Evolutionary conservation across 2,329 filamentous ascomycete genomes (phyloP).

Genomic region (Emergomyces pasteurianus): DNA sequence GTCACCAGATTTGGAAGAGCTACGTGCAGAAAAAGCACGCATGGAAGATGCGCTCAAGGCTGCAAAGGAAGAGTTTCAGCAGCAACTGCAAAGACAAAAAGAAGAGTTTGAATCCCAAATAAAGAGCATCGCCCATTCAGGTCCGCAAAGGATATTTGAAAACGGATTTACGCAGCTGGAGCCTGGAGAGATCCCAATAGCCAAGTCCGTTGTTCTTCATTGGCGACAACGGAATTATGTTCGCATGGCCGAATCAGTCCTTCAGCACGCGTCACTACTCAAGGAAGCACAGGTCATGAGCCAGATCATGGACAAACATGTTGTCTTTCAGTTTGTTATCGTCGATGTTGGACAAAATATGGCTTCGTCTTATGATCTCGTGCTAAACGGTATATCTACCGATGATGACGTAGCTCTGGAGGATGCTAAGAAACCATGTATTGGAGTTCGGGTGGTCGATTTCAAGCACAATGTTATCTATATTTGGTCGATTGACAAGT

Average conservation of each 20-base stretch:
- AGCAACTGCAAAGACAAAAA: constrained; percentile 70
- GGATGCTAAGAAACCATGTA: constrained; percentile 72
- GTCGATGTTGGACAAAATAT: constrained; percentile 79
- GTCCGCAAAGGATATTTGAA: constrained; percentile 42
- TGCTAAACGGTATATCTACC: constrained; percentile 75
- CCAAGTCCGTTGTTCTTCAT: constrained; percentile 53
- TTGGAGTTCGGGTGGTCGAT: constrained; percentile 81
- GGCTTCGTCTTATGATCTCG: constrained; percentile 92
- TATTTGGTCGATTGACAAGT: constrained; percentile 88
- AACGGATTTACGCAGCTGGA: constrained; percentile 44
- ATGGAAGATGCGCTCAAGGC: constrained; percentile 73
- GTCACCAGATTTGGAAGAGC: constrained; percentile 64
- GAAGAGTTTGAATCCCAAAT: constrained; percentile 76
- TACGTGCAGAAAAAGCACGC: constrained; percentile 65
- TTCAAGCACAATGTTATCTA: constrained; percentile 77
- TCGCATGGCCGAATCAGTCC: constrained; percentile 80
- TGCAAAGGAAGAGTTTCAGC: constrained; percentile 80
- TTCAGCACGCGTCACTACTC: constrained; percentile 74
- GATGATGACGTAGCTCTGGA: constrained; percentile 80
- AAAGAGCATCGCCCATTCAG: constrained; percentile 50
- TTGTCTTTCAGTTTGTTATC: constrained; percentile 90
- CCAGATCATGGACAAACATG: constrained; percentile 83
- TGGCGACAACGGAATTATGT: constrained; percentile 85
- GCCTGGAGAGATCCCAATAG: constrained; percentile 59
- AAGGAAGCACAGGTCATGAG: constrained; percentile 98